Percentiles rank a stretch among this genome's conserved stretches.
Evolutionary conservation across 116 monocot species (phyloP).

Genomic region (Cymodocea nodosa): DNA sequence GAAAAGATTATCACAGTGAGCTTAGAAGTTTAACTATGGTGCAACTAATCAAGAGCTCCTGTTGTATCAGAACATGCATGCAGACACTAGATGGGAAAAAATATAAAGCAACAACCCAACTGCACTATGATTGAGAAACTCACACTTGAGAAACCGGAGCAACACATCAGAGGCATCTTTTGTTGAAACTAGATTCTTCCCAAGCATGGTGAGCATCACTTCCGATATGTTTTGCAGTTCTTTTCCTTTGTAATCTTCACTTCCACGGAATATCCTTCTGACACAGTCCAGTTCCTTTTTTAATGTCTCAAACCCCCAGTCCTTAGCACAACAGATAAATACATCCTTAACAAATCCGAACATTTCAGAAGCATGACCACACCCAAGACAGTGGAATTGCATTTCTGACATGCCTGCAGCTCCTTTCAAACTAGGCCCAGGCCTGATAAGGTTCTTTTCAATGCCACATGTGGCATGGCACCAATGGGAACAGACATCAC

Average conservation of each 20-base stretch:
- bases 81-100: neutral
- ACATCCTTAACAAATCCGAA: slow-evolving; percentile 97
- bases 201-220: slow-evolving; percentile 51
- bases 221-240: slow-evolving; percentile 56
- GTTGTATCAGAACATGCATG: too few species aligned
- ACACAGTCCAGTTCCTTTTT: slow-evolving; percentile 91
- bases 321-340: slow-evolving; percentile 72
- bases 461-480: slow-evolving; percentile 91
- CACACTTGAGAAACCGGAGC: slow-evolving; percentile 84
- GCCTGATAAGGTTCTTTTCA: slow-evolving; percentile 72
- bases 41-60: too few species aligned
- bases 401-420: slow-evolving; percentile 62
- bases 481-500: slow-evolving; percentile 94
- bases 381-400: slow-evolving; percentile 88
- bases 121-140: slow-evolving; percentile 16
- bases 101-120: neutral
- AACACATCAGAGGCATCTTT: slow-evolving; percentile 49
- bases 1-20: too few species aligned
- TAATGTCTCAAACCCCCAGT: slow-evolving; percentile 72
- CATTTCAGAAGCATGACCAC: slow-evolving; percentile 87
- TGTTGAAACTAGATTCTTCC: slow-evolving; percentile 51
- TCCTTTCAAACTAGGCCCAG: slow-evolving; percentile 53
- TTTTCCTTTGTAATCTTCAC: slow-evolving; percentile 81
- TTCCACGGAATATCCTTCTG: slow-evolving; percentile 60
- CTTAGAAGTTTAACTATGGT: too few species aligned